Conservation (phyloP, 805 yeast genomes). For the Kockiozyma suomiensis region DNA sequence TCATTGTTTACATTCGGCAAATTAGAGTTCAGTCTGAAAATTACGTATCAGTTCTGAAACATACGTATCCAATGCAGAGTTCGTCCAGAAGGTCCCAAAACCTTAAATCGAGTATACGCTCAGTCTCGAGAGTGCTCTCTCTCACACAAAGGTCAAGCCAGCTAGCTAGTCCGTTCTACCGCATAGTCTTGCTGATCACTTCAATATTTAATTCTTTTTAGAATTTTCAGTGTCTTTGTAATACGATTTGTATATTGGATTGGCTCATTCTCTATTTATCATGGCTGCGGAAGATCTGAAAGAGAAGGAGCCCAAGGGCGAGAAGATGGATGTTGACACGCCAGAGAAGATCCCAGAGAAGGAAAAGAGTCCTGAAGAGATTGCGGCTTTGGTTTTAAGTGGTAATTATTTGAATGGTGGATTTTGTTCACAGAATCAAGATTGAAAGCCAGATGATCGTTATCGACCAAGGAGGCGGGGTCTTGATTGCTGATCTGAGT, state of each 20-base stretch:
- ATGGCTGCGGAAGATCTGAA: conserved; percentile 14
- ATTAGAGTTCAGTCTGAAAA: conserved; percentile 4
- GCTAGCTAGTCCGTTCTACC: background rate
- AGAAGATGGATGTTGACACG: conserved; percentile 22
- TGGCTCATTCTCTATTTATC: background rate
- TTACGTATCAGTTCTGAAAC: conserved; percentile 1
- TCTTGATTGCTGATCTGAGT: background rate
- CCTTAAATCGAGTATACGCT: background rate
- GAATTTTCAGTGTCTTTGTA: background rate
- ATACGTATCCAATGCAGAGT: background rate
- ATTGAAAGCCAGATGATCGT: background rate
- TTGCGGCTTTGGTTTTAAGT: conserved; percentile 23
- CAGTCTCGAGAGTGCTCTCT: background rate
- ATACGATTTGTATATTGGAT: too few species aligned
- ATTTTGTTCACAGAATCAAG: background rate
- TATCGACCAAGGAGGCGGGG: too few species aligned
- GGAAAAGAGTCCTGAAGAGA: conserved; percentile 21
- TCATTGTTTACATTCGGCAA: conserved; percentile 6
- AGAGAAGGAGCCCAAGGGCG: conserved; percentile 16
- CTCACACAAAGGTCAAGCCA: background rate
- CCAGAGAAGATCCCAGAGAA: conserved; percentile 7
- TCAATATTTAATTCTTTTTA: too few species aligned
- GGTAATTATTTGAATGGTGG: conserved; percentile 14
- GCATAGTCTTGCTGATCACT: background rate
- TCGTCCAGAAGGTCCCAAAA: conserved; percentile 3